A percentile compares a stretch with the other conserved stretches of the same genome.
These are phyloP conservation scores for Termitomyces sp. DNA, from an alignment of 768 basidiomycete species.

Conservation along the genomic window DNA sequence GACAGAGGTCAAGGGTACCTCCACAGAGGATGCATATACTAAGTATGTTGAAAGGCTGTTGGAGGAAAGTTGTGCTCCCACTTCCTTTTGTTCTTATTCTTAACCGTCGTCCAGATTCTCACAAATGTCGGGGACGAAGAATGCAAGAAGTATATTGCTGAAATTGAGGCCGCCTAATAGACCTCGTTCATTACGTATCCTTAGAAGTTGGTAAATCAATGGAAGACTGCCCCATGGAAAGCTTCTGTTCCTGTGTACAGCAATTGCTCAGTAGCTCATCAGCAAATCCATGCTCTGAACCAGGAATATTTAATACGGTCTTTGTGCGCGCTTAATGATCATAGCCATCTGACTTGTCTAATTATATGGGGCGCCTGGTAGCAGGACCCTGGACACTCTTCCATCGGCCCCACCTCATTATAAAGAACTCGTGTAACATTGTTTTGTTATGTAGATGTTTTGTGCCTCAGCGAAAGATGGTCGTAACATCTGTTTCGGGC, in stretches of 20 bases:
- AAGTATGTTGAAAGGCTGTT: constrained; percentile 76
- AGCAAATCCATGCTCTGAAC: background rate
- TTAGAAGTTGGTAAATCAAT: background rate
- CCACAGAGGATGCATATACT: constrained; percentile 63
- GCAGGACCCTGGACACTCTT: constrained; percentile 11
- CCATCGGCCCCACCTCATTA: constrained; percentile 2
- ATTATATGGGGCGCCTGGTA: background rate
- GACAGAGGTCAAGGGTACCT: constrained; percentile 63
- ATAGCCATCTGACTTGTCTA: background rate
- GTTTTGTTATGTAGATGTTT: background rate
- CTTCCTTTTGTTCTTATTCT: background rate
- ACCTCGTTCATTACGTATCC: background rate
- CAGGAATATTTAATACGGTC: background rate
- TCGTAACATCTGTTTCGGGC: constrained; percentile 9
- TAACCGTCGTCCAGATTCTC: constrained; percentile 43
- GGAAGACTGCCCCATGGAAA: background rate
- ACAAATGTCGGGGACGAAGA: constrained; percentile 42
- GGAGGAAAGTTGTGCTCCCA: constrained; percentile 36
- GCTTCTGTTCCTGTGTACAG: background rate
- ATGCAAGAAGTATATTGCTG: constrained; percentile 47
- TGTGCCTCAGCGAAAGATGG: background rate
- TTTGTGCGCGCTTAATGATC: constrained; percentile 4
- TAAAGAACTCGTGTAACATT: constrained; percentile 4
- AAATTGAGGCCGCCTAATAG: constrained; percentile 49
- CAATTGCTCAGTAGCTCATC: background rate